A percentile compares a stretch with the other conserved stretches of the same genome.
Conservation (phyloP, 345 rosid genomes). For the Limnanthes douglasii region DNA sequence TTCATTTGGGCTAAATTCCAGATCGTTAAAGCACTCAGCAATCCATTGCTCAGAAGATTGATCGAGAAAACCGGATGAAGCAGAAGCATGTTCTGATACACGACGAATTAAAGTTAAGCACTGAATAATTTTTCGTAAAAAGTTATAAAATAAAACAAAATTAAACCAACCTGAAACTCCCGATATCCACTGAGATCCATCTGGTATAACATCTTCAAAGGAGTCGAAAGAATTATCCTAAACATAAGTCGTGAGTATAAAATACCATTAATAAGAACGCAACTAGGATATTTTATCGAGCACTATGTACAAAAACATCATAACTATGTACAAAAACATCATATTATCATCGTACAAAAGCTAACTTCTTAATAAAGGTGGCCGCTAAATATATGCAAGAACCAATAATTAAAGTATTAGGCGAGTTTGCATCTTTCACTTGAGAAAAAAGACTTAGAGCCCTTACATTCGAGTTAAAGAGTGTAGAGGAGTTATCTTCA, state of each 20-base stretch:
- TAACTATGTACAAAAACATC: too few species aligned
- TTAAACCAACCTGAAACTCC: constrained; percentile 55
- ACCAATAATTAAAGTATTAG: neutral
- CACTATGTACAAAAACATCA: too few species aligned
- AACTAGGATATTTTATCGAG: too few species aligned
- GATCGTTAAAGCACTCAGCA: constrained; percentile 53
- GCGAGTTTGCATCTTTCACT: neutral
- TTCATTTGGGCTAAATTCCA: constrained; percentile 37
- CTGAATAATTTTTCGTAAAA: constrained; percentile 4
- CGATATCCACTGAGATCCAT: constrained; percentile 31
- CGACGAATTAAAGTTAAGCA: constrained; percentile 6
- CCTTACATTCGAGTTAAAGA: constrained; percentile 62
- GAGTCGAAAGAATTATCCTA: constrained; percentile 58
- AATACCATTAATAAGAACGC: constrained; percentile 5
- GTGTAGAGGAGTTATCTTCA: constrained; percentile 46
- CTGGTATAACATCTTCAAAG: constrained; percentile 41
- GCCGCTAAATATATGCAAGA: neutral
- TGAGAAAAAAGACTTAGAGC: constrained; percentile 2
- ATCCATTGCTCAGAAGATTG: constrained; percentile 56
- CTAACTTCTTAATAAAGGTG: neutral
- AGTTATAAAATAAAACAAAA: constrained; percentile 2
- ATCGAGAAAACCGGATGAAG: constrained; percentile 36
- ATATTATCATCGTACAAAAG: neutral
- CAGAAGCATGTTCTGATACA: constrained; percentile 26
- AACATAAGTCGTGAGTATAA: constrained; percentile 8